These are phyloP conservation scores for Erythrophleum fordii DNA, from an alignment of 306 rosid species.

Conservation along the genomic window DNA sequence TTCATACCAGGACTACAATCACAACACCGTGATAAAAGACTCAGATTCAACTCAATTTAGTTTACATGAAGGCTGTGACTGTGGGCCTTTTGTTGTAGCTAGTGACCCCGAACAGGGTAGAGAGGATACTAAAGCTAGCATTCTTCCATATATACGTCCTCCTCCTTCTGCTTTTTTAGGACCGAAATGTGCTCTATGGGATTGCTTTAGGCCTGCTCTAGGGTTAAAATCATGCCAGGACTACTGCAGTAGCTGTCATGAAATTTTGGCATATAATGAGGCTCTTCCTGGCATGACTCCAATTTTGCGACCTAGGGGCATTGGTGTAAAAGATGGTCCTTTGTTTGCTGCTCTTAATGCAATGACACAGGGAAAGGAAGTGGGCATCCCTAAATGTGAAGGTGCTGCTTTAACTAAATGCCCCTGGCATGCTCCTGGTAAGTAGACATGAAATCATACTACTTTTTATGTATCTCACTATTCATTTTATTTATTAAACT, in stretches of 20 bases:
- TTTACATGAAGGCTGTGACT: constrained; percentile 48
- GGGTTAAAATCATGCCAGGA: constrained; percentile 67
- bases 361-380: constrained; percentile 79
- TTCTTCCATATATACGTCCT: constrained; percentile 73
- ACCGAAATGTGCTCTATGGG: constrained; percentile 92
- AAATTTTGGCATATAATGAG: constrained; percentile 72
- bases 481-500: constrained; percentile 5
- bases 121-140: constrained; percentile 56
- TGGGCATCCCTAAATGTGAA: constrained; percentile 90
- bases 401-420: constrained; percentile 92
- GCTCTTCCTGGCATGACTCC: constrained; percentile 85
- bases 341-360: constrained; percentile 79
- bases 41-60: constrained; percentile 45
- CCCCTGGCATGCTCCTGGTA: constrained; percentile 94
- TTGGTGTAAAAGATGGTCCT: constrained; percentile 78
- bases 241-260: constrained; percentile 77
- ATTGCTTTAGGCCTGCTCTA: constrained; percentile 89
- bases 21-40: constrained; percentile 26
- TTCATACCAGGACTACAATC: constrained; percentile 33
- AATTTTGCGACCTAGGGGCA: constrained; percentile 83
- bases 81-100: constrained; percentile 35
- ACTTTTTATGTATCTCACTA: constrained; percentile 4
- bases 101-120: constrained; percentile 38
- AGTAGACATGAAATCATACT: constrained; percentile 16
- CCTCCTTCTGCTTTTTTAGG: constrained; percentile 88